A percentile compares a stretch with the other conserved stretches of the same genome.
Conservation (phyloP, 2,329 filamentous ascomycete genomes). For the Beauveria sp. region DNA sequence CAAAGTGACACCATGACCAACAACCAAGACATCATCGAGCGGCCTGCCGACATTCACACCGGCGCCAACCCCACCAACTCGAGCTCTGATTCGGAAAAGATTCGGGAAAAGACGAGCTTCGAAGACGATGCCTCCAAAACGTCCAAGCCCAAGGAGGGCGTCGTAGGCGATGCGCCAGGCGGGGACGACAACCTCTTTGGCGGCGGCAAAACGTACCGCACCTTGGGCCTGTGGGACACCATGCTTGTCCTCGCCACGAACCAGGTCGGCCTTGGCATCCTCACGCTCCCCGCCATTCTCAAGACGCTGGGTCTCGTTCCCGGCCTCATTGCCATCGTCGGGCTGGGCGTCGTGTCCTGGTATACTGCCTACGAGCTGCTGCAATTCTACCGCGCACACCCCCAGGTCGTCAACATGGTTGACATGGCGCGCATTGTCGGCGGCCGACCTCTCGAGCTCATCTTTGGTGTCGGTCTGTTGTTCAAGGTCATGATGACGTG, state of each 20-base stretch:
- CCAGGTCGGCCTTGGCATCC: conserved; percentile 34
- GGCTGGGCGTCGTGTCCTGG: conserved; percentile 57
- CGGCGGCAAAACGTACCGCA: conserved; percentile 24
- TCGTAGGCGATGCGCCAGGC: not conserved
- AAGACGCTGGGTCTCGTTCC: conserved; percentile 60
- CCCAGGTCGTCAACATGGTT: conserved; percentile 62
- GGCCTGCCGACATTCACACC: not conserved
- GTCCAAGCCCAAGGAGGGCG: conserved; percentile 5
- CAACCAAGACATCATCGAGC: not conserved
- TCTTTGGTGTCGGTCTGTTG: conserved; percentile 52
- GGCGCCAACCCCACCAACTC: not conserved
- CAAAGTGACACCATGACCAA: not conserved
- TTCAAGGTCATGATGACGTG: conserved; percentile 67
- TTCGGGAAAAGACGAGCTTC: conserved; percentile 7
- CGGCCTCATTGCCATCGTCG: conserved; percentile 60
- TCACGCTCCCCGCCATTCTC: conserved; percentile 66
- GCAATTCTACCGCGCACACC: conserved; percentile 62
- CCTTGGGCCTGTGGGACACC: conserved; percentile 27
- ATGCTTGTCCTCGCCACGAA: conserved; percentile 26
- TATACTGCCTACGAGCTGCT: conserved; percentile 43
- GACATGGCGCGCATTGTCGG: conserved; percentile 55
- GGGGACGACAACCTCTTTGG: conserved; percentile 9
- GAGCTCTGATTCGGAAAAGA: not conserved
- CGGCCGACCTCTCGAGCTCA: conserved; percentile 20
- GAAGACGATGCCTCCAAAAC: conserved; percentile 7